These are phyloP conservation scores for Solanum sejunctum DNA, from an alignment of 257 asterid species.

Conservation along the genomic window DNA sequence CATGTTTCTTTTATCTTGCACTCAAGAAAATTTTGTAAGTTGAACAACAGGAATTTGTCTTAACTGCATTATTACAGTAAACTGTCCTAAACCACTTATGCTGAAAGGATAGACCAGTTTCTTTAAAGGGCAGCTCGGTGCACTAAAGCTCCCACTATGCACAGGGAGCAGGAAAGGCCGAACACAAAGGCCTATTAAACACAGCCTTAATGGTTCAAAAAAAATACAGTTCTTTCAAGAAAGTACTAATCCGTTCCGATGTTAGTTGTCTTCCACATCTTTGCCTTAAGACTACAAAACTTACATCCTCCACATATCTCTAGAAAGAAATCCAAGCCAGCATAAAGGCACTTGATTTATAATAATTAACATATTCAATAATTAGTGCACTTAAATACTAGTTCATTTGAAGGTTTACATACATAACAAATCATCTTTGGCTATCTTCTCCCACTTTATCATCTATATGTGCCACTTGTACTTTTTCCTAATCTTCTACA, in stretches of 20 bases:
- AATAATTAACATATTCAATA: background rate
- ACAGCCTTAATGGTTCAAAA: background rate
- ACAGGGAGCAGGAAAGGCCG: too few relatives aligned
- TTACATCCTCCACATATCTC: background rate
- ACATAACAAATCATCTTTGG: background rate
- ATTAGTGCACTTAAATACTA: background rate
- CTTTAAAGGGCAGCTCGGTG: too few relatives aligned
- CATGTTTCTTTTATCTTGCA: background rate
- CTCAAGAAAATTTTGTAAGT: background rate
- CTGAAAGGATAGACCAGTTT: background rate
- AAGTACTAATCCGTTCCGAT: background rate
- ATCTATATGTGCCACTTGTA: background rate
- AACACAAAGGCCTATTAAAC: too few relatives aligned
- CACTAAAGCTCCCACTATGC: too few relatives aligned
- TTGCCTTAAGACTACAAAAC: background rate
- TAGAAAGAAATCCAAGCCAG: background rate
- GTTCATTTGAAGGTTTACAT: background rate
- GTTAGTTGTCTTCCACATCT: background rate
- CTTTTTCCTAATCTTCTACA: background rate
- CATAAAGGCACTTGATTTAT: background rate
- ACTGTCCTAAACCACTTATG: background rate
- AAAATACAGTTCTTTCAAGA: background rate
- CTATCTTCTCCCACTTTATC: background rate
- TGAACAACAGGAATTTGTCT: background rate
- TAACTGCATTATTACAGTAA: background rate